Conservation (phyloP, 805 yeast species). For the Pichia nanzhaoensis region DNA sequence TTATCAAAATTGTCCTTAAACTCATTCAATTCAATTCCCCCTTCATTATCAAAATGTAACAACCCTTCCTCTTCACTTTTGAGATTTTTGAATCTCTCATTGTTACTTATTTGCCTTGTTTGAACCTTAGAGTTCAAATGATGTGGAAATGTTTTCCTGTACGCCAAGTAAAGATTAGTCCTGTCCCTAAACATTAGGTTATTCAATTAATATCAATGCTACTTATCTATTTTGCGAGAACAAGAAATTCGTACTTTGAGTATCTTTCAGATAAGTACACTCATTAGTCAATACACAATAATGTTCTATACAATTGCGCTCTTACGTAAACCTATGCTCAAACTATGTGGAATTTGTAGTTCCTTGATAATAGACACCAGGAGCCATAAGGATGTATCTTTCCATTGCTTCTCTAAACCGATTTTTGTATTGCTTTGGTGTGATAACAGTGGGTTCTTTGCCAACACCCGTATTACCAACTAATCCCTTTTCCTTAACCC, state of each 20-base stretch:
- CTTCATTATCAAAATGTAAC: slow-evolving; percentile 25
- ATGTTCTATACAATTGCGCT: too few relatives aligned
- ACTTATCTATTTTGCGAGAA: too few relatives aligned
- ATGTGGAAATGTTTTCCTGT: slow-evolving; percentile 84
- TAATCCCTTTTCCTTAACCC: slow-evolving; percentile 94
- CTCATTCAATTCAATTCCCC: slow-evolving; percentile 9
- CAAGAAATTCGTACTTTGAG: too few relatives aligned
- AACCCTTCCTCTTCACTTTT: slow-evolving; percentile 57
- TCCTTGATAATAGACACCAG: slow-evolving; percentile 43
- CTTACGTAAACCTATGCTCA: neutral
- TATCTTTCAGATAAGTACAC: too few relatives aligned
- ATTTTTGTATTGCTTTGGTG: slow-evolving; percentile 92
- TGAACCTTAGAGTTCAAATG: slow-evolving; percentile 27
- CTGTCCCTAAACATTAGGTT: slow-evolving; percentile 73
- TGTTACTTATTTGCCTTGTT: slow-evolving; percentile 15
- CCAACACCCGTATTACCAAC: slow-evolving; percentile 76
- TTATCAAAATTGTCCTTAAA: neutral
- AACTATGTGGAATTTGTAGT: slow-evolving; percentile 10
- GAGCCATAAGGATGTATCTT: slow-evolving; percentile 88
- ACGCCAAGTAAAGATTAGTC: slow-evolving; percentile 85
- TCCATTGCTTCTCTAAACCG: slow-evolving; percentile 98
- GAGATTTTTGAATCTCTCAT: slow-evolving; percentile 31
- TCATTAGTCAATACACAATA: too few relatives aligned
- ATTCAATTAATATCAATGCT: neutral
- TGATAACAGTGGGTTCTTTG: slow-evolving; percentile 93